phyloP scores from a whole-genome alignment of 169 alveolate species.

The Plasmodium knowlesi region DNA sequence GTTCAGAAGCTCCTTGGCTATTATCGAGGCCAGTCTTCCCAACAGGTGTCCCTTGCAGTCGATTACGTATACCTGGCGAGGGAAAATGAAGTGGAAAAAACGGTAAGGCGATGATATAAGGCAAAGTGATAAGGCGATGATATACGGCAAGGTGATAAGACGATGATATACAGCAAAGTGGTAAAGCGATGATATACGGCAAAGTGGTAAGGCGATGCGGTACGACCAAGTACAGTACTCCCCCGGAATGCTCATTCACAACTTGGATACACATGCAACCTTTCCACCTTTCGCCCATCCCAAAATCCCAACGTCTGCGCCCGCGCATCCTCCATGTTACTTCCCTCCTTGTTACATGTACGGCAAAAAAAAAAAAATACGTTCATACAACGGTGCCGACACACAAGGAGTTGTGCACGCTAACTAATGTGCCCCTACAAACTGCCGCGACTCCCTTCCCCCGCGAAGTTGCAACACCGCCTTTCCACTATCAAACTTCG shows the following conservation, averaged over 20 bases:
- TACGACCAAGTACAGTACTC: neutral
- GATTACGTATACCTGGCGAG: slow-evolving; percentile 90
- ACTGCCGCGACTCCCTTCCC: neutral
- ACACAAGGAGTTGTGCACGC: neutral
- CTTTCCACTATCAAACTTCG: neutral
- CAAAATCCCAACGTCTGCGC: neutral
- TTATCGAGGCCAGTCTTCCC: slow-evolving; percentile 99
- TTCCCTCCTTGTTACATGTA: neutral
- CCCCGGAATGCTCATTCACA: neutral
- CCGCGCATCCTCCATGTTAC: neutral
- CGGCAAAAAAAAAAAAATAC: neutral
- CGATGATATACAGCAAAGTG: no score
- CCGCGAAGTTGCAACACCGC: neutral
- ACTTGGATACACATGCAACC: neutral
- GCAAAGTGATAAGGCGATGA: no score
- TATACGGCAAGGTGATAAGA: no score
- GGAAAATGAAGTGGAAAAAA: neutral
- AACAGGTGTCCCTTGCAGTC: slow-evolving; percentile 98
- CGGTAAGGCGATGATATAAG: neutral
- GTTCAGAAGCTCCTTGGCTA: slow-evolving; percentile 97
- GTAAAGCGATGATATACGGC: no score
- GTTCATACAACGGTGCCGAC: neutral
- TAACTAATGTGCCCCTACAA: neutral
- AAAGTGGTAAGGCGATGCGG: no score
- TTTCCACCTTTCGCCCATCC: neutral